Base-by-base conservation (phyloP, 2,329 filamentous ascomycete species). In the Colletotrichum navitas region DNA sequence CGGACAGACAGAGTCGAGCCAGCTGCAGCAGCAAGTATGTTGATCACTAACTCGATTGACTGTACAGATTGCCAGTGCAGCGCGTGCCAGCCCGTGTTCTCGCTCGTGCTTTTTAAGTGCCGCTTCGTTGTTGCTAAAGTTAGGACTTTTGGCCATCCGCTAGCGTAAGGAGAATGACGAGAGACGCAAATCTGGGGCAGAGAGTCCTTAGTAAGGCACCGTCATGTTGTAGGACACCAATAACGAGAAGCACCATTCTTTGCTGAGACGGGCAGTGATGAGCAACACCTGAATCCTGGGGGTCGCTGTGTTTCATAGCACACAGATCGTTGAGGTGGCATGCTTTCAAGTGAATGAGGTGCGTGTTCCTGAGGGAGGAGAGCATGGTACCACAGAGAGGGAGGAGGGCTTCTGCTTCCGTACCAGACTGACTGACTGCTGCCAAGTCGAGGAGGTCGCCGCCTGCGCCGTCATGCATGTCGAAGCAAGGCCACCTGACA, bases 101-200 rank as follows among this genome's bases (percentile, higher is more conserved):
- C 45, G 65, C 24, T 52, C 65, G 32, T 68, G 68, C 59, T 54
- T 45, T 71, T 43, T 36, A 63, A 52, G 68, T 55, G 59, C 68
- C 47, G 39, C 54, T 26, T 52, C 60, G 52, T n/a, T 71, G 65
- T 68, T 71, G 59, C 68, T 71, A 71, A 71, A 71, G 68, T 71
- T 71, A 71, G 68, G 59, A 68, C 64, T 55, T 47, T 52, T 54
- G 36, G 26, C 55, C 39, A 66, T 55, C 55, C 67, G 55, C 62
- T 59, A n/a, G 16, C 18, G 1, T 18, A 52, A 65, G 26, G 21
- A 60, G 26, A 60, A 45, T 21, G 39, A 45, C 56, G 56, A 60
- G 56, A 45, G 43, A 60, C 26, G 58, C 41, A 55, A 55, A 45
- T 65, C 32, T 56, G 66, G 62, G 61, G 61, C 49, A 65, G 16